These are phyloP conservation scores for Kodamaea fukazawae DNA, from an alignment of 805 yeast genomes.

Conservation along the genomic window DNA sequence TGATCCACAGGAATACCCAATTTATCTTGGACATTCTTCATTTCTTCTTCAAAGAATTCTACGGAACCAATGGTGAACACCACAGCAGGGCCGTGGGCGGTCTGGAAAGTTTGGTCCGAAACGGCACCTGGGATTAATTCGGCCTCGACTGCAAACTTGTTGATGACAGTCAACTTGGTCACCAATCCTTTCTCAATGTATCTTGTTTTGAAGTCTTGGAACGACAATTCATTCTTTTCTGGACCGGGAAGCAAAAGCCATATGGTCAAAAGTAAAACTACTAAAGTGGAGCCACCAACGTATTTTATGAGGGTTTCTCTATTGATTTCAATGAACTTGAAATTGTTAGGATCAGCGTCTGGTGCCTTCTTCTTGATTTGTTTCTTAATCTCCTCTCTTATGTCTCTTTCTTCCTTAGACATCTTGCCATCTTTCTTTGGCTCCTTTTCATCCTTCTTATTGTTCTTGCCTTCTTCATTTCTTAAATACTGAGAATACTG, in stretches of 20 bases:
- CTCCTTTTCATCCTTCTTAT: slow-evolving; percentile 11
- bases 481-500: not conserved
- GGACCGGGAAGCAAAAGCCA: slow-evolving; percentile 13
- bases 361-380: slow-evolving; percentile 29
- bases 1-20: slow-evolving; percentile 65
- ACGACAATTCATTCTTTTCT: slow-evolving; percentile 42
- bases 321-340: slow-evolving; percentile 29
- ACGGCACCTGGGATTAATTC: slow-evolving; percentile 50
- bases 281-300: slow-evolving; percentile 15
- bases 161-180: slow-evolving; percentile 67
- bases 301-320: slow-evolving; percentile 10
- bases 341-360: slow-evolving; percentile 25
- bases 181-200: slow-evolving; percentile 78
- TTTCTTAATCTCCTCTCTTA: slow-evolving; percentile 34
- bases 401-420: slow-evolving; percentile 29
- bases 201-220: slow-evolving; percentile 82
- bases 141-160: slow-evolving; percentile 70
- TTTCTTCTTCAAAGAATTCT: slow-evolving; percentile 78
- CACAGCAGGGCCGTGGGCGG: slow-evolving; percentile 45
- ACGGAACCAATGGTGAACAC: slow-evolving; percentile 86
- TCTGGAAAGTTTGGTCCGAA: slow-evolving; percentile 40
- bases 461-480: slow-evolving; percentile 1
- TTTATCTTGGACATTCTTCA: slow-evolving; percentile 68
- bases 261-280: slow-evolving; percentile 21
- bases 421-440: slow-evolving; percentile 11